phyloP scores from a whole-genome alignment of 1,139 yeast species.

The Torulaspora pretoriensis region DNA sequence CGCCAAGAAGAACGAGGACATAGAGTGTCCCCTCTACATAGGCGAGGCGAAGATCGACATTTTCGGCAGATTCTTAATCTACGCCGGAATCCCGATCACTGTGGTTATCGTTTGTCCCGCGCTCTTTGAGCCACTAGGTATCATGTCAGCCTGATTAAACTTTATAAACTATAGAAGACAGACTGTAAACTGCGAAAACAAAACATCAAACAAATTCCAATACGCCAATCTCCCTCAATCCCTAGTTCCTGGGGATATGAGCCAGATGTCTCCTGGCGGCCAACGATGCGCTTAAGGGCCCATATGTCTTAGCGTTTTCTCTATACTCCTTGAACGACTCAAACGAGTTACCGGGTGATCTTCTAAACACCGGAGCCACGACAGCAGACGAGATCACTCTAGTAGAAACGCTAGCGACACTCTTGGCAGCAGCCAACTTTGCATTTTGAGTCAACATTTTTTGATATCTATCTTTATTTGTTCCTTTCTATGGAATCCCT shows the following conservation, averaged over 20 bases:
- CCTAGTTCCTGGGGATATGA: conserved; percentile 6
- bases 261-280: conserved; percentile 24
- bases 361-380: conserved; percentile 16
- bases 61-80: conserved; percentile 31
- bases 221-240: background rate
- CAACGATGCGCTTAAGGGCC: conserved; percentile 29
- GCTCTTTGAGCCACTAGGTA: conserved; percentile 16
- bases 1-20: conserved; percentile 12
- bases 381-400: conserved; percentile 9
- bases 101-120: conserved; percentile 30
- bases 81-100: conserved; percentile 32
- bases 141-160: conserved; percentile 7
- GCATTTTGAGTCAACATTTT: conserved; percentile 16
- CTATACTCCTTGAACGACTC: conserved; percentile 29
- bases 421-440: conserved; percentile 13
- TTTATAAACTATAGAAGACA: conserved; percentile 12
- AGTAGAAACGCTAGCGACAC: conserved; percentile 18
- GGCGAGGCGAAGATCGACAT: conserved; percentile 31
- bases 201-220: conserved; percentile 2
- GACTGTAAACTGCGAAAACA: background rate
- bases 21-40: conserved; percentile 26
- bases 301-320: conserved; percentile 29
- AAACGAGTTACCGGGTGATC: conserved; percentile 27
- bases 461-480: background rate
- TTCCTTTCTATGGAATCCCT: background rate